Percentiles rank a stretch among this genome's conserved stretches.
These are phyloP conservation scores for Diaporthe velutina DNA, from an alignment of 2,329 filamentous ascomycete species.

Conservation along the genomic window DNA sequence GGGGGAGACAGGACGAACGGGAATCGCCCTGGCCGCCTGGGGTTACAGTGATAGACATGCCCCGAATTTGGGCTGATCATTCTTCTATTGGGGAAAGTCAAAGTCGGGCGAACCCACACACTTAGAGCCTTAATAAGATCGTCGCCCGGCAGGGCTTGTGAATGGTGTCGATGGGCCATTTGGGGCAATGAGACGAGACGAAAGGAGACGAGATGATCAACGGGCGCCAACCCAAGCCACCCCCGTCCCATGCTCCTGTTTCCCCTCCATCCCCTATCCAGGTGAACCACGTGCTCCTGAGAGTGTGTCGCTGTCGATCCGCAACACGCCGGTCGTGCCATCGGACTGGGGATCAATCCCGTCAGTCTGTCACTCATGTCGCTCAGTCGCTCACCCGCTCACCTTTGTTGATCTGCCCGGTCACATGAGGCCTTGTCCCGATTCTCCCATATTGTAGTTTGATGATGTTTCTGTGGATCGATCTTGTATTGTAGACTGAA, in stretches of 20 bases:
- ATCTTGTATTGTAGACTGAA: no score
- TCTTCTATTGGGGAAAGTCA: neutral
- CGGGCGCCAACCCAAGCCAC: neutral
- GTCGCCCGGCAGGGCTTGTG: neutral
- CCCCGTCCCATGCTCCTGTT: neutral
- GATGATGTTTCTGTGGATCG: neutral
- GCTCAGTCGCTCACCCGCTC: neutral
- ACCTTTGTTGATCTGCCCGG: neutral
- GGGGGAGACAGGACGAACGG: neutral
- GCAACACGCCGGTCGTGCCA: conserved; percentile 1
- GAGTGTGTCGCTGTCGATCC: neutral
- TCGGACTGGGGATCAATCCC: no score
- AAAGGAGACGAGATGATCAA: conserved; percentile 13
- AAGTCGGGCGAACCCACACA: neutral
- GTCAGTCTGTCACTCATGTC: neutral
- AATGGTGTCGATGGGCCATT: neutral
- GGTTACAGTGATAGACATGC: conserved; percentile 13
- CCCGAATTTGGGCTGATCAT: neutral
- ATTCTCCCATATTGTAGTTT: neutral
- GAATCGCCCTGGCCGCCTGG: conserved; percentile 1
- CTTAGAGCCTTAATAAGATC: neutral
- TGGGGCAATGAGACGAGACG: conserved; percentile 7
- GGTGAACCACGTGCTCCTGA: conserved; percentile 15
- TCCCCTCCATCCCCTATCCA: neutral
- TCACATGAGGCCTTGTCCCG: neutral